These are phyloP conservation scores for Trichoderma lentiforme DNA, from an alignment of 2,329 filamentous ascomycete species.

Conservation along the genomic window DNA sequence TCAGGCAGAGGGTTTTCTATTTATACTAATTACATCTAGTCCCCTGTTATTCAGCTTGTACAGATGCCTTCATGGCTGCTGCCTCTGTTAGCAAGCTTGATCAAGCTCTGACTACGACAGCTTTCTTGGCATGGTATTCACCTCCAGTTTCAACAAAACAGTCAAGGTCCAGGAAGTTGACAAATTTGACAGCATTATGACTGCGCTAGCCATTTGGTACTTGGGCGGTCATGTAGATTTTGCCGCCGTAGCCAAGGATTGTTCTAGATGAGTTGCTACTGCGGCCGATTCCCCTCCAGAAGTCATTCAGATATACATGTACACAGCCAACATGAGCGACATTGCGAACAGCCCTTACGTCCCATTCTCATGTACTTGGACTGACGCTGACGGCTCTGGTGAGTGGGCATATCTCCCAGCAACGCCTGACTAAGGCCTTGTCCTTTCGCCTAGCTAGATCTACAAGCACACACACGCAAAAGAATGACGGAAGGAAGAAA, in stretches of 20 bases:
- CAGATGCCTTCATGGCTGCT: not conserved
- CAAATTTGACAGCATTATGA: slow-evolving; percentile 40
- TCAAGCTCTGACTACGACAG: slow-evolving; percentile 51
- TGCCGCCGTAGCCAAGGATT: slow-evolving; percentile 51
- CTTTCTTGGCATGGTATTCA: slow-evolving; percentile 47
- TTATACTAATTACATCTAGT: not conserved
- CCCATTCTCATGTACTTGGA: slow-evolving; percentile 41
- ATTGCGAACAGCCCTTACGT: slow-evolving; percentile 36
- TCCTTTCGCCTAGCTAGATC: not conserved
- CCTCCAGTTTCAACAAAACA: slow-evolving; percentile 59
- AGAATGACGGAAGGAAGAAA: not conserved
- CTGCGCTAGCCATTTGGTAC: slow-evolving; percentile 45
- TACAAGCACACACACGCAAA: not conserved
- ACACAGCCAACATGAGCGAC: slow-evolving; percentile 41
- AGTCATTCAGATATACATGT: slow-evolving; percentile 62
- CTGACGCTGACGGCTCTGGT: slow-evolving; percentile 34
- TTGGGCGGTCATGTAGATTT: slow-evolving; percentile 62
- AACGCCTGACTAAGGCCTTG: slow-evolving; percentile 30
- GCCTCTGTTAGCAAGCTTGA: not conserved
- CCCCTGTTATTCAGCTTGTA: not conserved
- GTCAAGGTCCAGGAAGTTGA: slow-evolving; percentile 57
- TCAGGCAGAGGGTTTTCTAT: not conserved
- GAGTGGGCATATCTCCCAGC: slow-evolving; percentile 63
- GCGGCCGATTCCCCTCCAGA: slow-evolving; percentile 52
- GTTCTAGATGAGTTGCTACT: slow-evolving; percentile 52